Evolutionary conservation across 176 grass and related monocot species (phyloP), one percentile per base, ranked within the genome.

Genomic region (Cocos nucifera): DNA sequence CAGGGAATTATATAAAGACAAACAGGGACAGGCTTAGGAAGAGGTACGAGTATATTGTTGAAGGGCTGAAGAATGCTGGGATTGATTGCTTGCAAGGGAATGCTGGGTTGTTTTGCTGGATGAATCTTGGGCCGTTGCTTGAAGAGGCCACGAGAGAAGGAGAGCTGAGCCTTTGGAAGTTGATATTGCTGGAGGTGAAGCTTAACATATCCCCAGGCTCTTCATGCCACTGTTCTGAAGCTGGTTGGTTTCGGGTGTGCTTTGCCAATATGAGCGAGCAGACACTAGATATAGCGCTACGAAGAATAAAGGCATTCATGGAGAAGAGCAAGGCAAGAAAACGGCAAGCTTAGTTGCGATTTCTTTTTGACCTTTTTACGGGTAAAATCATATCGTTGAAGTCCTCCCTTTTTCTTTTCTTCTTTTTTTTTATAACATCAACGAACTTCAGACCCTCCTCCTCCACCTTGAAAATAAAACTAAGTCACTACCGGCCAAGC

Each of bases 101-200:
- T 12, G 62, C 62, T 17, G 62, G 62, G 19, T 49, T 65, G 20
- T 65, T 65, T 6, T 65, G 62, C 49, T 65, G 62, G 62, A 65
- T 65, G 62, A 65, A 65, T 51, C 14, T 65, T 21, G 44, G 17
- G n/a, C 62, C 62, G 4, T 52, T 65, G 14, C 62, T 65, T 4
- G 49, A 51, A 24, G 48, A 65, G 62, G 9, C 44, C 15, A 65
- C 62, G 3, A 65, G 22, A 4, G 44, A 65, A 5, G 48, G 48
- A 22, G 62, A 65, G 62, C 62, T 65, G 8, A 26, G 8, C 20
- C 62, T 65, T 4, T 65, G 62, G 62, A 51, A 51, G 12, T 26
- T 5, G 62, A 25, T 65, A 5, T 1, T 65, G 20, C 35, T 6
- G 2, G 62, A 65, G 62, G 48, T 26, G 62, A 65, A 65, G 44